These are phyloP conservation scores for Puccinia triticina DNA, from an alignment of 1,284 basidiomycete species.

Conservation along the genomic window DNA sequence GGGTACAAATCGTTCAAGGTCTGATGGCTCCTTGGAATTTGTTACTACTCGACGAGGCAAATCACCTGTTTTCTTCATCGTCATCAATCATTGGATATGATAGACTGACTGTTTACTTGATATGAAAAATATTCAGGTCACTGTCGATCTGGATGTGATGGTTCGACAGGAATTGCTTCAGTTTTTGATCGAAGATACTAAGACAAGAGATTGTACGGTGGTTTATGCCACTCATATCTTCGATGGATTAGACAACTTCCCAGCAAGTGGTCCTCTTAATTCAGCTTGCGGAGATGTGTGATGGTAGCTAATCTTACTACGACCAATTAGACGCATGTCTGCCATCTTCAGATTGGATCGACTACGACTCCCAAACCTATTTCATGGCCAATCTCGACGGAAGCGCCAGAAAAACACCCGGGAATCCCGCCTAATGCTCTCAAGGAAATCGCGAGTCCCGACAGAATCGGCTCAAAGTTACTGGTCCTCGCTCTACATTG, in stretches of 20 bases:
- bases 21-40: conserved; percentile 95
- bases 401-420: conserved; percentile 50
- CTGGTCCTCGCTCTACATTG: conserved; percentile 78
- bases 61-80: background rate
- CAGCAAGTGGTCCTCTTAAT: conserved; percentile 58
- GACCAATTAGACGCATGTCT: conserved; percentile 69
- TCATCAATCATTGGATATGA: background rate
- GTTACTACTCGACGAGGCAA: conserved; percentile 84
- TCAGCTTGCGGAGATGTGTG: background rate
- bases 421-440: conserved; percentile 54
- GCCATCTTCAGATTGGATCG: conserved; percentile 80
- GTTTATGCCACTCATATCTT: conserved; percentile 96
- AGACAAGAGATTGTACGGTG: conserved; percentile 80
- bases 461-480: conserved; percentile 64
- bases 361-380: conserved; percentile 70
- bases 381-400: conserved; percentile 67
- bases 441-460: conserved; percentile 54
- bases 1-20: conserved; percentile 94
- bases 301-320: background rate
- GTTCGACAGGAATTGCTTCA: conserved; percentile 86
- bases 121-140: conserved; percentile 68
- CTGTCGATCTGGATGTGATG: conserved; percentile 96
- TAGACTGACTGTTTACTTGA: background rate
- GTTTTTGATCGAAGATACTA: conserved; percentile 83
- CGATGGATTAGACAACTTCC: conserved; percentile 82